Conservation (phyloP, 768 basidiomycete species). For the Boletus barrowsii region DNA sequence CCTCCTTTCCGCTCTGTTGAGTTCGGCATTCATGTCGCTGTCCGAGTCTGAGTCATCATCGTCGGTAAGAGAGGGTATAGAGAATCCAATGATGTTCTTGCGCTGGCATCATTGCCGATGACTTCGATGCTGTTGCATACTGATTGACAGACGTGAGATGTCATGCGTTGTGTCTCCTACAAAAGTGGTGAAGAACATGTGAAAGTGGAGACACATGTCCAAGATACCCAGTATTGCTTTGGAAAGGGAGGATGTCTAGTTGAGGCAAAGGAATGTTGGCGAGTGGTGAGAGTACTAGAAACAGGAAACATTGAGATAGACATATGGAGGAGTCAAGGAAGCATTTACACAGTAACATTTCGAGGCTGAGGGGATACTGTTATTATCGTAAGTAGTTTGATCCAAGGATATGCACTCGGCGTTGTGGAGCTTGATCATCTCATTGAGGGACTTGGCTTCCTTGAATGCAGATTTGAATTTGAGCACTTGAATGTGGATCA, state of each 20-base stretch:
- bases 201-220: conserved; percentile 73
- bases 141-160: conserved; percentile 46
- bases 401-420: conserved; percentile 52
- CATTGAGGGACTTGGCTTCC: conserved; percentile 63
- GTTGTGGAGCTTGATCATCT: conserved; percentile 68
- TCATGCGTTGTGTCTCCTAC: conserved; percentile 63
- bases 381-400: neutral
- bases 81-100: conserved; percentile 61
- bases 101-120: conserved; percentile 54
- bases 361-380: conserved; percentile 42
- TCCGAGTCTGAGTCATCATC: conserved; percentile 40
- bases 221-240: conserved; percentile 66
- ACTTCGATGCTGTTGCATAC: conserved; percentile 58
- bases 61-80: conserved; percentile 31
- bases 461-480: conserved; percentile 57
- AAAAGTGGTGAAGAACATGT: conserved; percentile 57
- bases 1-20: conserved; percentile 17
- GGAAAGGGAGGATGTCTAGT: conserved; percentile 61
- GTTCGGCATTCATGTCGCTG: conserved; percentile 25
- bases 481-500: conserved; percentile 60
- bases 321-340: conserved; percentile 60
- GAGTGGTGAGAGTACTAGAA: neutral
- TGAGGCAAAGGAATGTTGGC: neutral
- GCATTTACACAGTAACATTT: conserved; percentile 58
- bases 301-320: neutral